Conservation (phyloP, 1,139 yeast genomes). For the Debaryomycetaceae sp. region DNA sequence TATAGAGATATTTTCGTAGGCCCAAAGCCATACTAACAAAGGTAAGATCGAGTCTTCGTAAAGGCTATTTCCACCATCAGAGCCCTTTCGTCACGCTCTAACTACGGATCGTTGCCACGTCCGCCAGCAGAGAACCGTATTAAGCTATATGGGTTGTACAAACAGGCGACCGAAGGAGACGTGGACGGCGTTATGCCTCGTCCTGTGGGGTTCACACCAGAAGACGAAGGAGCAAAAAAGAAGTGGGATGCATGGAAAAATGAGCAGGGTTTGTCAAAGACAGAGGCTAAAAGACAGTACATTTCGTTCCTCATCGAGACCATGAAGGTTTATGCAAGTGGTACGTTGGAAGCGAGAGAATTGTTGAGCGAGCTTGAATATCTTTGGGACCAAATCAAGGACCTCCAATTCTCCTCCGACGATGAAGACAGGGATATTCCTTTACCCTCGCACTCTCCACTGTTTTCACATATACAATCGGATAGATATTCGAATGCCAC, state of each 20-base stretch:
- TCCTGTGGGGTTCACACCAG: conserved; percentile 58
- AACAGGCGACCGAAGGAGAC: conserved; percentile 87
- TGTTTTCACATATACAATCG: conserved; percentile 33
- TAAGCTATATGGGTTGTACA: conserved; percentile 73
- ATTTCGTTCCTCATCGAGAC: conserved; percentile 68
- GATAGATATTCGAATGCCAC: conserved; percentile 40
- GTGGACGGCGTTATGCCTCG: conserved; percentile 65
- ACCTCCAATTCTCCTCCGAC: conserved; percentile 36
- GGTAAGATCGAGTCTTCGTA: conserved; percentile 67
- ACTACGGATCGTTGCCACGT: conserved; percentile 68
- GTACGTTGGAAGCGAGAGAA: conserved; percentile 66
- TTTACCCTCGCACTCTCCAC: conserved; percentile 37
- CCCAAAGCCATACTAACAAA: conserved; percentile 13
- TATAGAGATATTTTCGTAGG: conserved; percentile 3
- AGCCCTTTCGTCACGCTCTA: conserved; percentile 65
- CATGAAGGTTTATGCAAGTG: conserved; percentile 68
- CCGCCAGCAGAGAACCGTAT: conserved; percentile 77
- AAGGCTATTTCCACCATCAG: conserved; percentile 79
- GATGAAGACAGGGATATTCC: conserved; percentile 26
- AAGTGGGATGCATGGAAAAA: conserved; percentile 88
- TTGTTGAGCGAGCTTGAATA: conserved; percentile 63
- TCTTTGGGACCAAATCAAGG: conserved; percentile 73
- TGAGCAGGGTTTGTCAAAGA: conserved; percentile 65
- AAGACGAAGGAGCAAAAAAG: conserved; percentile 64
- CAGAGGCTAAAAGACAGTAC: conserved; percentile 73